Evolutionary conservation across 2,329 filamentous ascomycete genomes (phyloP).

Genomic region (Sordariomycetes sp.): DNA sequence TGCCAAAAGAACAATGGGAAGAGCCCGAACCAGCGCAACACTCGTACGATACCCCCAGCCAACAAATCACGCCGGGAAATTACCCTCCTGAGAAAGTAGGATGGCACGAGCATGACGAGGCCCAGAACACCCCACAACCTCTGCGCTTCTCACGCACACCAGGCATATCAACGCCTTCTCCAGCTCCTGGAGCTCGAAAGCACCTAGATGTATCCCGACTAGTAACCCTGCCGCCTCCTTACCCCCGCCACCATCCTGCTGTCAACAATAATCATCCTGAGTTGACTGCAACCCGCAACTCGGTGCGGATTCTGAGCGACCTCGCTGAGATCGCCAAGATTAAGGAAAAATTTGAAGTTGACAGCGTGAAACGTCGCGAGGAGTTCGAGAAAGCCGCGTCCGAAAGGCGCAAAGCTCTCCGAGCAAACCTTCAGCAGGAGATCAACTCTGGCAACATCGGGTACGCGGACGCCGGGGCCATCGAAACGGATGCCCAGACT

Average conservation of each 20-base stretch:
- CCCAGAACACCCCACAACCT: constrained; percentile 29
- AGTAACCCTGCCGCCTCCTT: constrained; percentile 86
- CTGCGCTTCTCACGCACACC: constrained; percentile 30
- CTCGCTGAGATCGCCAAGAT: constrained; percentile 62
- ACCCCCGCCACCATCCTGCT: constrained; percentile 88
- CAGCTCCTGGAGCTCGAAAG: constrained; percentile 35
- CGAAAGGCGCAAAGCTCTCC: constrained; percentile 54
- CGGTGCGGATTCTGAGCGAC: constrained; percentile 66
- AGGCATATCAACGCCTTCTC: constrained; percentile 29
- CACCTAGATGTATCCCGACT: constrained; percentile 83
- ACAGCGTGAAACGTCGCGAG: constrained; percentile 48
- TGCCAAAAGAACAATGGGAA: constrained; percentile 71
- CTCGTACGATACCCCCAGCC: constrained; percentile 25
- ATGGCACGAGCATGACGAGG: constrained; percentile 39
- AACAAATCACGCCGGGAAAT: constrained; percentile 30
- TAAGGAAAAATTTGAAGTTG: constrained; percentile 51
- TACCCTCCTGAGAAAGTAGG: constrained; percentile 49
- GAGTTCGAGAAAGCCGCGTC: constrained; percentile 40
- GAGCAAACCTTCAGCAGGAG: constrained; percentile 67
- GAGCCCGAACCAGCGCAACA: constrained; percentile 30
- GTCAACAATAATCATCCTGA: constrained; percentile 95
- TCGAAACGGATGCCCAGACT: constrained; percentile 64
- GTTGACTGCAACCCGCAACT: constrained; percentile 65
- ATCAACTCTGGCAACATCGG: constrained; percentile 70
- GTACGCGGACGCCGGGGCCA: constrained; percentile 73